phyloP scores from a whole-genome alignment of 768 basidiomycete species.

The Leccinum subtestaceum region DNA sequence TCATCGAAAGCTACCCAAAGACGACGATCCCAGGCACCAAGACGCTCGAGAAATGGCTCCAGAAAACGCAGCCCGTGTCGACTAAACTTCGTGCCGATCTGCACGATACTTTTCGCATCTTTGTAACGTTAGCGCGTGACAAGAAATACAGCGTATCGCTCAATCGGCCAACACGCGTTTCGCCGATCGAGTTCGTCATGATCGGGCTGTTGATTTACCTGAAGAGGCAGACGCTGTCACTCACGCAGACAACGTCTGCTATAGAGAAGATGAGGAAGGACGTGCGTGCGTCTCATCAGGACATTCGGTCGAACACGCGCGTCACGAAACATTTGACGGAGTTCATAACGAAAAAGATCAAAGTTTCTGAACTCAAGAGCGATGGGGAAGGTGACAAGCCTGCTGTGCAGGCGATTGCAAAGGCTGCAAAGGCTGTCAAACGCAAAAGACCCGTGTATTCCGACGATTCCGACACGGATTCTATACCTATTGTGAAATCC shows the following conservation, averaged over 20 bases:
- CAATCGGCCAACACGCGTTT: constrained; percentile 35
- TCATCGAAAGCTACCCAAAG: constrained; percentile 32
- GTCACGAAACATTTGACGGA: constrained; percentile 34
- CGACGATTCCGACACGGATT: constrained; percentile 25
- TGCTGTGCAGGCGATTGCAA: constrained; percentile 17
- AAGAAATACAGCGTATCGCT: constrained; percentile 33
- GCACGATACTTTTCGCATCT: constrained; percentile 35
- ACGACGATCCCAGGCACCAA: constrained; percentile 24
- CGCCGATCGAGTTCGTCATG: constrained; percentile 47
- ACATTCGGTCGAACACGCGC: constrained; percentile 40
- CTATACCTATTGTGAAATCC: constrained; percentile 15
- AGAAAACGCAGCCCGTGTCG: constrained; percentile 25
- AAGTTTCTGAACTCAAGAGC: constrained; percentile 31
- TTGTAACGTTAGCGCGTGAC: constrained; percentile 33
- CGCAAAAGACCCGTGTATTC: constrained; percentile 27
- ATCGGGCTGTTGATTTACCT: constrained; percentile 40
- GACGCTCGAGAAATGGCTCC: constrained; percentile 39
- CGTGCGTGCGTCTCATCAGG: constrained; percentile 37
- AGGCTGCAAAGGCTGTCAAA: constrained; percentile 16
- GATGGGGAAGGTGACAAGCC: constrained; percentile 33
- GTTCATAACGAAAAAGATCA: constrained; percentile 32
- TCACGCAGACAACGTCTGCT: constrained; percentile 43
- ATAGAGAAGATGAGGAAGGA: constrained; percentile 39
- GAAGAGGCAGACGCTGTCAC: constrained; percentile 31
- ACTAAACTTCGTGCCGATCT: constrained; percentile 27